Conservation (phyloP, 2,329 filamentous ascomycete species). For the Ophiostoma novo-ulmi region DNA sequence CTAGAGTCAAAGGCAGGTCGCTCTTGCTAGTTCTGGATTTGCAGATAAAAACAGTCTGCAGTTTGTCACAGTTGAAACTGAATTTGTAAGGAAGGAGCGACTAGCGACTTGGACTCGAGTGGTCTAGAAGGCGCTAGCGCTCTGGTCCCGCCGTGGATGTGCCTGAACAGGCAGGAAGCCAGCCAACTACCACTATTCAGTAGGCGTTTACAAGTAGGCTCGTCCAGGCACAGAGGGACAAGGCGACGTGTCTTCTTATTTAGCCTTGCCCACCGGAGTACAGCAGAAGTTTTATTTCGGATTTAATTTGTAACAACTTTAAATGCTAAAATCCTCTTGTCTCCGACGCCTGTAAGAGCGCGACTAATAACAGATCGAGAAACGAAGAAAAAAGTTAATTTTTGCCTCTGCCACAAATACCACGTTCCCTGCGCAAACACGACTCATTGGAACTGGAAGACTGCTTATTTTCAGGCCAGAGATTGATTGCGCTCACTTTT, state of each 20-base stretch:
- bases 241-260: slow-evolving; percentile 15
- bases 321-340: not conserved
- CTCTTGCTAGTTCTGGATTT: not conserved
- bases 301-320: not conserved
- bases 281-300: not conserved
- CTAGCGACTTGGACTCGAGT: not conserved
- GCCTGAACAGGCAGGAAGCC: slow-evolving; percentile 14
- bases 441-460: slow-evolving; percentile 16
- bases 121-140: slow-evolving; percentile 10
- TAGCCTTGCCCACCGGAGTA: slow-evolving; percentile 4
- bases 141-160: not conserved
- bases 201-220: not conserved
- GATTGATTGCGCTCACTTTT: not conserved
- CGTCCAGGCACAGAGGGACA: not conserved
- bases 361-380: slow-evolving; percentile 9
- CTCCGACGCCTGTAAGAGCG: not conserved
- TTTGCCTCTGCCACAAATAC: slow-evolving; percentile 9
- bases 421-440: slow-evolving; percentile 17
- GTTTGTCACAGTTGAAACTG: slow-evolving; percentile 11
- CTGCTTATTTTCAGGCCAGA: not conserved
- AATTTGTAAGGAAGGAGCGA: slow-evolving; percentile 15
- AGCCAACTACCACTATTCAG: not conserved
- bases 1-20: not conserved
- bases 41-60: slow-evolving; percentile 4
- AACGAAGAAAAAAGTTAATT: slow-evolving; percentile 1